Conservation (phyloP, 139 green algal genomes). For the Nannochloris sp. region DNA sequence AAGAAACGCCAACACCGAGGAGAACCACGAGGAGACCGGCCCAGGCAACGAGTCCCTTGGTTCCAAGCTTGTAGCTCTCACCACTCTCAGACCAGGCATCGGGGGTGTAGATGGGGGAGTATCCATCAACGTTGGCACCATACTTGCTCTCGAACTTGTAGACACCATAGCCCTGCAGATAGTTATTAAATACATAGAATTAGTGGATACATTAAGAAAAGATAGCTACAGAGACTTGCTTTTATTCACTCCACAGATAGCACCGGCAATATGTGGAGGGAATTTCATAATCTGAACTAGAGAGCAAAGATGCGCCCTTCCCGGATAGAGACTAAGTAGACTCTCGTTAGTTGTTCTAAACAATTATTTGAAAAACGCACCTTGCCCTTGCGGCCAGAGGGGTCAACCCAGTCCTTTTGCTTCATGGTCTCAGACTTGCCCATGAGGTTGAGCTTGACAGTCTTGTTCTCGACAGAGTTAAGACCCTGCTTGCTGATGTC, state of each 20-base stretch:
- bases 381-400: conserved; percentile 83
- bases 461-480: conserved; percentile 64
- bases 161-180: conserved; percentile 82
- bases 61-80: conserved; percentile 77
- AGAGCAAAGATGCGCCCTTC: neutral
- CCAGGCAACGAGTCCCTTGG: conserved; percentile 88
- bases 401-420: conserved; percentile 81
- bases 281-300: neutral
- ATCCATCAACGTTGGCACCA: conserved; percentile 91
- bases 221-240: neutral
- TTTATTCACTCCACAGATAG: neutral
- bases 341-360: neutral
- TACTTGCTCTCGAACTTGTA: conserved; percentile 90
- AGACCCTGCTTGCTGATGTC: conserved; percentile 75
- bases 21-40: conserved; percentile 45
- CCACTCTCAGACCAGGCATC: conserved; percentile 82
- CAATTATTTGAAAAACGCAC: no score
- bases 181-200: no score
- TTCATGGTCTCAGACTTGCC: conserved; percentile 63
- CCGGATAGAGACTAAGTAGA: neutral
- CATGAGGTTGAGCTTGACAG: conserved; percentile 77
- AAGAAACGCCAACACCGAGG: conserved; percentile 61
- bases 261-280: neutral
- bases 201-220: neutral
- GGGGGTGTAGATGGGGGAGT: conserved; percentile 95